These are phyloP conservation scores for Thermoascus crustaceus DNA, from an alignment of 2,329 filamentous ascomycete species.

Conservation along the genomic window DNA sequence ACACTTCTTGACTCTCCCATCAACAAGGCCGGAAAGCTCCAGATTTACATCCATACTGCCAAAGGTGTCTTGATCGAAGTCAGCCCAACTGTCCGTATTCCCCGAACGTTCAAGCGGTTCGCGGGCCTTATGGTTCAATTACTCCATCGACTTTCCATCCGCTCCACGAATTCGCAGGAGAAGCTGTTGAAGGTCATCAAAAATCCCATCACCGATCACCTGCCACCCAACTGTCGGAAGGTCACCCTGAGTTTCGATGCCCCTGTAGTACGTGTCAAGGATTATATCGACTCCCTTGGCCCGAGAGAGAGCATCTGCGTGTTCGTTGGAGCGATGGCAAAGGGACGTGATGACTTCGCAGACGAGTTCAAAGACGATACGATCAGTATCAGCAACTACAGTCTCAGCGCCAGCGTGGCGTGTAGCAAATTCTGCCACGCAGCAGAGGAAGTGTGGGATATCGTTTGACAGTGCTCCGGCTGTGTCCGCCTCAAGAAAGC, in stretches of 20 bases:
- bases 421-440: slow-evolving; percentile 99
- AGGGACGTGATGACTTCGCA: slow-evolving; percentile 90
- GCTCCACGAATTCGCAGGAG: slow-evolving; percentile 93
- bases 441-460: slow-evolving; percentile 90
- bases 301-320: slow-evolving; percentile 91
- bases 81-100: slow-evolving; percentile 94
- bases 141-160: slow-evolving; percentile 88
- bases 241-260: slow-evolving; percentile 94
- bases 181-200: slow-evolving; percentile 96
- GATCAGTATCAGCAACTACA: slow-evolving; percentile 97
- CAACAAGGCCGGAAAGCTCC: slow-evolving; percentile 95
- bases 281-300: slow-evolving; percentile 74
- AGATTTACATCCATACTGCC: slow-evolving; percentile 97
- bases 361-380: slow-evolving; percentile 92
- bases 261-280: slow-evolving; percentile 73
- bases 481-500: slow-evolving; percentile 3
- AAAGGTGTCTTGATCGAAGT: slow-evolving; percentile 97
- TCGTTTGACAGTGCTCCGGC: slow-evolving; percentile 55
- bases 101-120: slow-evolving; percentile 97
- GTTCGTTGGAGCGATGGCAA: slow-evolving; percentile 97
- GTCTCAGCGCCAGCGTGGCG: slow-evolving; percentile 90
- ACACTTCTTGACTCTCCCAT: slow-evolving; percentile 95
- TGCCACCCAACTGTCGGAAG: slow-evolving; percentile 95
- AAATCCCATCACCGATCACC: slow-evolving; percentile 94
- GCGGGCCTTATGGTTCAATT: slow-evolving; percentile 98